Evolutionary conservation across 2,329 filamentous ascomycete species (phyloP).

Genomic region (Phyllosticta paracitricarpa): DNA sequence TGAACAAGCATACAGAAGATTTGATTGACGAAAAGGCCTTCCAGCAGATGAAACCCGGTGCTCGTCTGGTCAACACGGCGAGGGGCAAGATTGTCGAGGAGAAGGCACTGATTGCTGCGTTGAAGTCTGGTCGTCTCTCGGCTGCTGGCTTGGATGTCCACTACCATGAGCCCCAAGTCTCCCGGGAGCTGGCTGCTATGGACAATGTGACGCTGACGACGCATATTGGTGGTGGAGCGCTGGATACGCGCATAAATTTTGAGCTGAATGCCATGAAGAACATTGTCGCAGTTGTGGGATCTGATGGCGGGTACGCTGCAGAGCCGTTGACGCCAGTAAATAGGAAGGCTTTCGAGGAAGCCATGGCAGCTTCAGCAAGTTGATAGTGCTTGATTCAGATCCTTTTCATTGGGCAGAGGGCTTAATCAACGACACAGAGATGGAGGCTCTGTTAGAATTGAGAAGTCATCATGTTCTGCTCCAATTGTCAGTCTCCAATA

Average conservation of each 20-base stretch:
- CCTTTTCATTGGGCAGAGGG: no score
- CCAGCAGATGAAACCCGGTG: slow-evolving; percentile 17
- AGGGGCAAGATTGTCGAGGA: slow-evolving; percentile 27
- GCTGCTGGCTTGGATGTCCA: slow-evolving; percentile 29
- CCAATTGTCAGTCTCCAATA: no score
- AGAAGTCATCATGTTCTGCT: no score
- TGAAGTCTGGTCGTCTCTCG: slow-evolving; percentile 22
- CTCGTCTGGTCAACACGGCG: slow-evolving; percentile 27
- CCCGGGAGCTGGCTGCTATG: slow-evolving; percentile 20
- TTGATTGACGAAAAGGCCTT: slow-evolving; percentile 26
- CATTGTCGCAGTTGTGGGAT: slow-evolving; percentile 35
- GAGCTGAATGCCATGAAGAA: slow-evolving; percentile 53
- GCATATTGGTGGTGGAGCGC: slow-evolving; percentile 51
- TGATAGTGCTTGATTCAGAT: neutral
- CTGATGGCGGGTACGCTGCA: slow-evolving; percentile 29
- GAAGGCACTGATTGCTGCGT: slow-evolving; percentile 23
- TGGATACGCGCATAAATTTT: slow-evolving; percentile 49
- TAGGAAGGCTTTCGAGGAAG: slow-evolving; percentile 26
- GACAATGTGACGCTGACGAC: slow-evolving; percentile 36
- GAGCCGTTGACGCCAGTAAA: slow-evolving; percentile 48
- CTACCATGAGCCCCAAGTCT: slow-evolving; percentile 26
- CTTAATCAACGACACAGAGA: no score
- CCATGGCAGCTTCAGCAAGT: neutral
- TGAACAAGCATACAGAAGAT: slow-evolving; percentile 24
- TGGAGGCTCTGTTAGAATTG: no score